Base-by-base conservation (phyloP, 1,139 yeast genomes). In the Sugiyamaella paludigena region DNA sequence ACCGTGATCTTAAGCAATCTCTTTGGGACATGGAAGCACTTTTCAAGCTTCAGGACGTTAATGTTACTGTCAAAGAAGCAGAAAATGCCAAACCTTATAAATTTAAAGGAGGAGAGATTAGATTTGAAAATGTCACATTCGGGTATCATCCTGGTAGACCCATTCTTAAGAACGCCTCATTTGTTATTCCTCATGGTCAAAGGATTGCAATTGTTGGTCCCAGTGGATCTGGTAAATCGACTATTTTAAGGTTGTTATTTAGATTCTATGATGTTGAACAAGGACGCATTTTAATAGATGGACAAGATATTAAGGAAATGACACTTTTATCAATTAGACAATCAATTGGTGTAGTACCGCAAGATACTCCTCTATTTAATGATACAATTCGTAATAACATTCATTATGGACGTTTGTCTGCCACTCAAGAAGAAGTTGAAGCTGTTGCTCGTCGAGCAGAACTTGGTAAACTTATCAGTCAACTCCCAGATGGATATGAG, bases 201-300 rank as follows among this genome's bases (percentile, higher is more conserved):
- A 87, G 87, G 60, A 92, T 89, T 12, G 98, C 97, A 2, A 79
- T 91, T 60, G 98, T 91, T 8, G 98, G 98, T 0, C 95, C 97
- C 0, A 83, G 94, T 19, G 98, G 98, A 1, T 83, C 92, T 60
- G 99, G 98, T 32, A 92, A 92, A 68, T 88, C 97, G 0, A 94
- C 99, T 0, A 80, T 92, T 33, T 71, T 92, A 58, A 76, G 92
- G 59, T 73, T 94, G 32, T 83, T 88, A 0, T 92, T 91, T 71
- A 74, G 99, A 61, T 91, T 91, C 65, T 92, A 89, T 66, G 98
- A 92, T 62, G 85, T 87, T 2, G 75, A 77, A 40, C 70, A 74
- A 32, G 98, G 98, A 10, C 71, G 88, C 41, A 87, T 92, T 47
- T 67, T 83, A 38, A 81, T 92, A 50, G 96, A 94, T 68, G 96